Evolutionary conservation across 768 basidiomycete genomes (phyloP).

Genomic region (Leucocoprinus sp.): DNA sequence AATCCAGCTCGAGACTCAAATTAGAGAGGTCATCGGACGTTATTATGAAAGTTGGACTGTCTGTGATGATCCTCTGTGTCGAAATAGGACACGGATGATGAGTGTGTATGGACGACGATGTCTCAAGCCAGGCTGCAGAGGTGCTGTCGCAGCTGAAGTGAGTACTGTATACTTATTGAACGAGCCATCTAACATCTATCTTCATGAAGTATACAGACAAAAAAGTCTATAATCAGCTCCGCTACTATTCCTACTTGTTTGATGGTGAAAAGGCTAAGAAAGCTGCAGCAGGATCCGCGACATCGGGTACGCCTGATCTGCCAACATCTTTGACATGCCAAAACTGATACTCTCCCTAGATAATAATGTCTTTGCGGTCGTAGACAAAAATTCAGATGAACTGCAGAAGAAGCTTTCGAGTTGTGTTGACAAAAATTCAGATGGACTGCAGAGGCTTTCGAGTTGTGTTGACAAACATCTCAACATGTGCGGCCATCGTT

Average conservation of each 20-base stretch:
- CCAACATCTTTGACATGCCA: neutral
- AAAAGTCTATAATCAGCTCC: slow-evolving; percentile 82
- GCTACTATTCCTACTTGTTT: slow-evolving; percentile 78
- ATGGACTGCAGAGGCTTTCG: slow-evolving; percentile 43
- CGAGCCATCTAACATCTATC: slow-evolving; percentile 9
- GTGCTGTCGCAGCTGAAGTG: slow-evolving; percentile 71
- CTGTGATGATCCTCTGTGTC: slow-evolving; percentile 84
- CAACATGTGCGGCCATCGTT: slow-evolving; percentile 81
- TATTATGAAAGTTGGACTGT: slow-evolving; percentile 89
- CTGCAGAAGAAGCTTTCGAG: no score
- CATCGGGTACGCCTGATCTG: slow-evolving; percentile 27
- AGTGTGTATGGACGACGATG: slow-evolving; percentile 85
- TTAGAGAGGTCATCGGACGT: slow-evolving; percentile 62
- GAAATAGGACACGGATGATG: slow-evolving; percentile 86
- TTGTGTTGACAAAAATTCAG: slow-evolving; percentile 42
- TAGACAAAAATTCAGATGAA: slow-evolving; percentile 32
- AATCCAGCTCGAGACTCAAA: slow-evolving; percentile 81
- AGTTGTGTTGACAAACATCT: slow-evolving; percentile 69
- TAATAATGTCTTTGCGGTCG: neutral
- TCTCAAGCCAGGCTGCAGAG: slow-evolving; percentile 58
- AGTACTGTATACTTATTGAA: slow-evolving; percentile 15
- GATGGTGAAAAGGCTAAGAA: slow-evolving; percentile 56
- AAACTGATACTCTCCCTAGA: neutral
- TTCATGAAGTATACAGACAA: slow-evolving; percentile 69
- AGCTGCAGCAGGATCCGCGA: slow-evolving; percentile 37